Conservation (phyloP, 129 eudicot species). For the Centrapalus pauciflorus region DNA sequence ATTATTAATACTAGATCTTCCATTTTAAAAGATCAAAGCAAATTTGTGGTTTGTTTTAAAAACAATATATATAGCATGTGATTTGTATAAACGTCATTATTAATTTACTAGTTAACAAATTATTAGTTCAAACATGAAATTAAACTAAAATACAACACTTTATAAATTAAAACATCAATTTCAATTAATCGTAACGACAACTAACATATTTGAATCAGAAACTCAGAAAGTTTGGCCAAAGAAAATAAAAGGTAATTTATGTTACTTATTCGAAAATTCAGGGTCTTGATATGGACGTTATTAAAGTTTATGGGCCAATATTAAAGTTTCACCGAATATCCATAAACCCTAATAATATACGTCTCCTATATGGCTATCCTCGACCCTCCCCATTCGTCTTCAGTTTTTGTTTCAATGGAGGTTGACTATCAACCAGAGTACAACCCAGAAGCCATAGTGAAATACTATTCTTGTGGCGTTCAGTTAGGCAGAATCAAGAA, state of each 20-base stretch:
- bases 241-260: not conserved
- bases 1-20: too few species aligned
- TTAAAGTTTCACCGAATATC: not conserved
- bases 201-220: too few species aligned
- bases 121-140: too few species aligned
- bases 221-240: too few species aligned
- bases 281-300: not conserved
- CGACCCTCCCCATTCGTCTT: not conserved
- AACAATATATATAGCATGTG: too few species aligned
- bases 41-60: too few species aligned
- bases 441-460: conserved; percentile 15
- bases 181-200: too few species aligned
- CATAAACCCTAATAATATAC: conserved; percentile 11
- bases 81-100: too few species aligned
- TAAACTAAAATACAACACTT: too few species aligned
- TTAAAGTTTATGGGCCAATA: not conserved
- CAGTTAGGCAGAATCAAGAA: conserved; percentile 15
- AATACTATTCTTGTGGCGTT: conserved; percentile 19
- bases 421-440: not conserved
- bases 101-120: too few species aligned
- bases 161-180: too few species aligned
- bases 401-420: not conserved
- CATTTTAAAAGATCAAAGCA: too few species aligned
- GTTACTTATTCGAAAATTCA: not conserved
- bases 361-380: not conserved